Conservation (phyloP, 257 asterid species). For the Galeopsis tetrahit region DNA sequence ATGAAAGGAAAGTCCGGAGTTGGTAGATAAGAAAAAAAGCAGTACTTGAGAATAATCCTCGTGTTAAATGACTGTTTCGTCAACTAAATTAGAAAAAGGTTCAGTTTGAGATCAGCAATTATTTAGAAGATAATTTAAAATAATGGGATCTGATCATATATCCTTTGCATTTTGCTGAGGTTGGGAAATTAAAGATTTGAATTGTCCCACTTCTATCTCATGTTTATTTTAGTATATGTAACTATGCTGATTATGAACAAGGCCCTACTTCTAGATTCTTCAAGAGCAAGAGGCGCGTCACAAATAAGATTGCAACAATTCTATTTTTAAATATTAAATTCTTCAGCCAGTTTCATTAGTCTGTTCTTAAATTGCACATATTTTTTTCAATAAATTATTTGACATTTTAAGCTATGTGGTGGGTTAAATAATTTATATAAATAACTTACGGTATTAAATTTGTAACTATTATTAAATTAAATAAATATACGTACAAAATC, state of each 20-base stretch:
- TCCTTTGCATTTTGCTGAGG: slow-evolving; percentile 12
- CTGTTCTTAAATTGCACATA: neutral
- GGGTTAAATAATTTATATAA: too few species aligned
- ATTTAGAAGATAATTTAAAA: slow-evolving; percentile 51
- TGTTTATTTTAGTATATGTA: slow-evolving; percentile 17
- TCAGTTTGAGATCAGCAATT: slow-evolving; percentile 37
- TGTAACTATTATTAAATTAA: too few species aligned
- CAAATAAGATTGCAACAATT: slow-evolving; percentile 18
- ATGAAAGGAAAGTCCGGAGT: neutral
- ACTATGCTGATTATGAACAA: slow-evolving; percentile 12
- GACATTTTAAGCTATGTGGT: too few species aligned
- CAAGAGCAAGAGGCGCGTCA: neutral
- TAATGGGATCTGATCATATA: slow-evolving; percentile 35
- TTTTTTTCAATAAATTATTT: neutral
- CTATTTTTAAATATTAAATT: neutral
- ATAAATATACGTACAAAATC: too few species aligned
- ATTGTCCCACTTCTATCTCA: slow-evolving; percentile 34
- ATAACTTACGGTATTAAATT: too few species aligned
- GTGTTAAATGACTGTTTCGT: slow-evolving; percentile 38
- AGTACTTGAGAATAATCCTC: slow-evolving; percentile 28
- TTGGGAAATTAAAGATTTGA: slow-evolving; percentile 24
- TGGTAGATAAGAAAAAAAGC: neutral
- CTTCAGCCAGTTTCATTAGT: neutral
- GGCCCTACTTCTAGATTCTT: slow-evolving; percentile 31
- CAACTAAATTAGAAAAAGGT: slow-evolving; percentile 38